Evolutionary conservation across 495 filamentous ascomycete genomes (phyloP).

Genomic region (Neurospora discreta): DNA sequence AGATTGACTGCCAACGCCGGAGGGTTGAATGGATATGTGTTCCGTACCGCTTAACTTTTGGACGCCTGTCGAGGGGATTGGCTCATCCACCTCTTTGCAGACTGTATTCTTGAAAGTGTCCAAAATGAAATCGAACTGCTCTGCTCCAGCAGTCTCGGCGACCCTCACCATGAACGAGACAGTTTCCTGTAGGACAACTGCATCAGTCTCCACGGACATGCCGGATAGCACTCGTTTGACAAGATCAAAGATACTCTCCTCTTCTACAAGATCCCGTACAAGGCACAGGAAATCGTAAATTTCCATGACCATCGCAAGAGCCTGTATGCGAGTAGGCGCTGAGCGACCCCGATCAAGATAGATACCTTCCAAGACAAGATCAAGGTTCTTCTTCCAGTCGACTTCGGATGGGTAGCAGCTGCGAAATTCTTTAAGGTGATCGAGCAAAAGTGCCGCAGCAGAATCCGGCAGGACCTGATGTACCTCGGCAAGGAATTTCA

Average conservation of each 20-base stretch:
- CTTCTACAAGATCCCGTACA: constrained; percentile 39
- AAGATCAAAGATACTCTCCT: constrained; percentile 29
- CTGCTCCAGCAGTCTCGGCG: constrained; percentile 32
- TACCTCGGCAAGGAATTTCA: constrained; percentile 57
- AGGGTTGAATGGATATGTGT: constrained; percentile 7
- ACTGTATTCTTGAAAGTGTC: constrained; percentile 35
- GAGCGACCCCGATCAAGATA: constrained; percentile 52
- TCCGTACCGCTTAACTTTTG: constrained; percentile 9
- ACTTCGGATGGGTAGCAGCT: constrained; percentile 61
- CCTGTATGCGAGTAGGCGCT: constrained; percentile 54
- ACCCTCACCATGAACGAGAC: constrained; percentile 40
- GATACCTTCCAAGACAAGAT: constrained; percentile 51
- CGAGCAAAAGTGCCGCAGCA: constrained; percentile 44
- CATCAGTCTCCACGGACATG: constrained; percentile 44
- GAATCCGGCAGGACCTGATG: constrained; percentile 46
- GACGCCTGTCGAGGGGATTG: constrained; percentile 20
- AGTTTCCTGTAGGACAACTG: constrained; percentile 38
- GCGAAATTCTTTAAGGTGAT: constrained; percentile 47
- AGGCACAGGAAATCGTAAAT: constrained; percentile 50
- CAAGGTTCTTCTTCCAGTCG: constrained; percentile 55
- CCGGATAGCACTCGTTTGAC: constrained; percentile 36
- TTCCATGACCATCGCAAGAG: constrained; percentile 57
- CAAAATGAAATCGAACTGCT: constrained; percentile 42
- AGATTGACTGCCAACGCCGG: constrained; percentile 25
- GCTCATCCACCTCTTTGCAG: constrained; percentile 25